Percentiles rank a stretch among this genome's conserved stretches.
Conservation (phyloP, 2,329 filamentous ascomycete species). For the Cylindrodendrum hubeiense region DNA sequence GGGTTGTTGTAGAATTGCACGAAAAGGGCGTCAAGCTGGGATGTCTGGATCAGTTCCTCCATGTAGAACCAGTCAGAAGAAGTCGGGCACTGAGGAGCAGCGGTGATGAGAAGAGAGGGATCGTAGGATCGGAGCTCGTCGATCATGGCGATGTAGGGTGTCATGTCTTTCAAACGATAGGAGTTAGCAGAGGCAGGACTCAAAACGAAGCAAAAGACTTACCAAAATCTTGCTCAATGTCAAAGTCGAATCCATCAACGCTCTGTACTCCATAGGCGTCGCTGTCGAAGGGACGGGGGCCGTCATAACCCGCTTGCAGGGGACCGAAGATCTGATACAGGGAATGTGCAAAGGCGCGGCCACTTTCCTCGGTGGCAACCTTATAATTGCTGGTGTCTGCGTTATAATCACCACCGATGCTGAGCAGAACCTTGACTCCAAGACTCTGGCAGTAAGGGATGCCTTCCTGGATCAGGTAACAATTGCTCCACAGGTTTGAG, state of each 20-base stretch:
- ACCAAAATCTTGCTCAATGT: conserved; percentile 53
- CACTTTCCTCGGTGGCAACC: conserved; percentile 47
- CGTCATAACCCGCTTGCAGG: conserved; percentile 44
- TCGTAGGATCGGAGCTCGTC: conserved; percentile 50
- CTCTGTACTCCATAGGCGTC: conserved; percentile 34
- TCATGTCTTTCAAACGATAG: conserved; percentile 43
- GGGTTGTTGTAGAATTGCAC: conserved; percentile 65
- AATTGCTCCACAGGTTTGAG: conserved; percentile 52
- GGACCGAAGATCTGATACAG: conserved; percentile 55
- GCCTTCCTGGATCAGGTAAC: conserved; percentile 52
- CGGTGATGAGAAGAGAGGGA: conserved; percentile 53
- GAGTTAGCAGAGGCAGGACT: background rate
- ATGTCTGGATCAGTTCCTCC: conserved; percentile 53
- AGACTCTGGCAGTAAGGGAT: conserved; percentile 56
- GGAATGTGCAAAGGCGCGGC: conserved; percentile 53
- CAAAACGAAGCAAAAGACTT: conserved; percentile 24
- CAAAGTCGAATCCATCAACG: conserved; percentile 59
- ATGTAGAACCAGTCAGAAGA: conserved; percentile 45
- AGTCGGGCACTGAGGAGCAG: conserved; percentile 59
- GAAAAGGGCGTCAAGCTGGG: conserved; percentile 58
- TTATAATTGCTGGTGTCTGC: conserved; percentile 47
- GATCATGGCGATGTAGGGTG: conserved; percentile 54
- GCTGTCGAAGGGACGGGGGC: conserved; percentile 56
- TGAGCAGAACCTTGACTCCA: conserved; percentile 58
- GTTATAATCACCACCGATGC: conserved; percentile 53